Conservation (phyloP, 495 filamentous ascomycete genomes). For the Hypoxylon lienhwacheense region DNA sequence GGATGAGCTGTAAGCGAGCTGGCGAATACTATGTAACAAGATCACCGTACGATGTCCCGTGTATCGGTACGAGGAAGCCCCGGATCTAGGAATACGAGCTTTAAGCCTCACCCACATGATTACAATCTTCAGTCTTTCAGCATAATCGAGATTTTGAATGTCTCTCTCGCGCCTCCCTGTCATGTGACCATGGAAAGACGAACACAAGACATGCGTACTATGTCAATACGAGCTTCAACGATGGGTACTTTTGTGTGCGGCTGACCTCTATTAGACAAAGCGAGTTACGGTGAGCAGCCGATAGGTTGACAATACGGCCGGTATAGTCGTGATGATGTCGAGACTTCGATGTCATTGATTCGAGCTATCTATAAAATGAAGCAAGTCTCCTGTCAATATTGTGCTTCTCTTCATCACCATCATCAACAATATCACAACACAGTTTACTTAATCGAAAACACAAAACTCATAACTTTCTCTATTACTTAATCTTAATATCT, state of each 20-base stretch:
- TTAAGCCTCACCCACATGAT: constrained; percentile 24
- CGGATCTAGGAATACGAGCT: constrained; percentile 26
- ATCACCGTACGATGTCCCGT: constrained; percentile 8
- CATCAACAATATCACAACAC: constrained; percentile 8
- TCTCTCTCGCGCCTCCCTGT: constrained; percentile 4
- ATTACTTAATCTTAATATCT: constrained; percentile 18
- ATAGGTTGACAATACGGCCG: constrained; percentile 4
- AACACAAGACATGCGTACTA: constrained; percentile 13
- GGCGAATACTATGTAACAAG: constrained; percentile 14
- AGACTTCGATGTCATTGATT: neutral
- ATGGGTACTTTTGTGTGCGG: constrained; percentile 12
- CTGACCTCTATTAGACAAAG: constrained; percentile 10
- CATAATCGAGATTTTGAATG: constrained; percentile 7
- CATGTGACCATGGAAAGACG: constrained; percentile 34
- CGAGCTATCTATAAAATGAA: constrained; percentile 29
- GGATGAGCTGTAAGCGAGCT: constrained; percentile 14
- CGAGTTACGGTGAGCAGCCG: neutral
- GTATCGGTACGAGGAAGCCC: constrained; percentile 6
- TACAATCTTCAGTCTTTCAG: constrained; percentile 11
- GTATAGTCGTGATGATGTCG: constrained; percentile 5
- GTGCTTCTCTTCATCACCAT: constrained; percentile 13
- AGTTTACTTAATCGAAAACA: too few relatives aligned
- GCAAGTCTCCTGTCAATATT: constrained; percentile 5
- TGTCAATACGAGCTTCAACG: constrained; percentile 30
- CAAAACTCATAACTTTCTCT: neutral